A percentile compares a stretch with the other conserved stretches of the same genome.
These are phyloP conservation scores for Vaccinium darrowii DNA, from an alignment of 148 eudicot species.

Conservation along the genomic window DNA sequence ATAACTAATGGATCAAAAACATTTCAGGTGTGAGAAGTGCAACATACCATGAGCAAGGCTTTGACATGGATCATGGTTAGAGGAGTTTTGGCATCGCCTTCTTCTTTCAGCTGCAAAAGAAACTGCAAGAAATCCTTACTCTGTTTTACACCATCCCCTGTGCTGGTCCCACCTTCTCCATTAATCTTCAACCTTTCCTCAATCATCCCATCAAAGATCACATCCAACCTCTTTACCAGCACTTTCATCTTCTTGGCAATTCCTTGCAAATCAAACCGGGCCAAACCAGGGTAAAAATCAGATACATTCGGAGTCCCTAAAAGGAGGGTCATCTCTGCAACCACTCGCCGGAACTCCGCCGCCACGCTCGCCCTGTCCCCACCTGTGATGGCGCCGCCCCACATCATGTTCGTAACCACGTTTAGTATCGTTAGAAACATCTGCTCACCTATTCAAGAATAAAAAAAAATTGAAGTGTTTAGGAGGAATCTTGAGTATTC, in stretches of 20 bases:
- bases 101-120: conserved; percentile 39
- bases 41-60: conserved; percentile 18
- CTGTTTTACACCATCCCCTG: neutral
- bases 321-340: conserved; percentile 22
- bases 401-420: conserved; percentile 60
- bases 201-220: conserved; percentile 44
- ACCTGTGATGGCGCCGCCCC: conserved; percentile 50
- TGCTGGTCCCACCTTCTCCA: neutral
- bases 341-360: conserved; percentile 38
- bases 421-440: conserved; percentile 38
- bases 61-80: conserved; percentile 40
- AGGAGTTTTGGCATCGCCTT: conserved; percentile 23
- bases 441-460: neutral
- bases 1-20: neutral
- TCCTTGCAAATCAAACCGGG: conserved; percentile 57
- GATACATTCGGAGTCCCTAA: conserved; percentile 52
- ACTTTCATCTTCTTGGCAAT: conserved; percentile 35
- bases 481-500: too few relatives aligned
- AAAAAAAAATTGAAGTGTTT: neutral
- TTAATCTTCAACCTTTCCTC: conserved; percentile 31
- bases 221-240: conserved; percentile 39
- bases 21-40: neutral
- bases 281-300: conserved; percentile 49
- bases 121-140: conserved; percentile 46
- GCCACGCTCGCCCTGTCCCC: conserved; percentile 28